Evolutionary conservation across 768 basidiomycete genomes (phyloP).

Genomic region (Agrocybe pediades): DNA sequence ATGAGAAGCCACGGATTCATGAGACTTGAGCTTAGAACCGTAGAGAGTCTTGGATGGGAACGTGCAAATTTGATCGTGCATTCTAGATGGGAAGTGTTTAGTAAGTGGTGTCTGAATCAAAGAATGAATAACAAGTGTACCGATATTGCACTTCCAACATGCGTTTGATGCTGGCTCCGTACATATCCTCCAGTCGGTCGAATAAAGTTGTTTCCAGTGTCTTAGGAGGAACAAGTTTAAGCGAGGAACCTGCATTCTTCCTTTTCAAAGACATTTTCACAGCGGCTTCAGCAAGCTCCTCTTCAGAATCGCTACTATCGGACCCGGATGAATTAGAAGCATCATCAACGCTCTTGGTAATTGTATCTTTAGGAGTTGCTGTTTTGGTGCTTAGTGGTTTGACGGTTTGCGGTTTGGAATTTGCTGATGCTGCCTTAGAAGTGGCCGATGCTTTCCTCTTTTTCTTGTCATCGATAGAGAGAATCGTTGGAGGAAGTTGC

Average conservation of each 20-base stretch:
- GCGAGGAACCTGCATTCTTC: slow-evolving; percentile 12
- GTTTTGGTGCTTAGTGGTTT: slow-evolving; percentile 6
- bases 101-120: not conserved
- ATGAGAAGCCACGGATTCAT: slow-evolving; percentile 69
- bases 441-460: slow-evolving; percentile 17
- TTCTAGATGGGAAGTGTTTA: slow-evolving; percentile 44
- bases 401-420: not conserved
- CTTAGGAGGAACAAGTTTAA: slow-evolving; percentile 55
- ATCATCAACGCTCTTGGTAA: not conserved
- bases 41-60: slow-evolving; percentile 90
- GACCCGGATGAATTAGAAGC: not conserved
- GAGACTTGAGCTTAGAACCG: slow-evolving; percentile 65
- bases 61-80: slow-evolving; percentile 83
- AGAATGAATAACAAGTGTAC: slow-evolving; percentile 37
- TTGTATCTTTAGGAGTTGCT: not conserved
- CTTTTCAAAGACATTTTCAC: slow-evolving; percentile 16
- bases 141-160: slow-evolving; percentile 92
- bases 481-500: slow-evolving; percentile 92
- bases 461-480: slow-evolving; percentile 56
- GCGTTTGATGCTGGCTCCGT: slow-evolving; percentile 78
- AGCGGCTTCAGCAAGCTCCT: slow-evolving; percentile 13
- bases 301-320: slow-evolving; percentile 12
- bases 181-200: slow-evolving; percentile 88
- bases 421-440: not conserved
- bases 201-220: slow-evolving; percentile 90